Conservation (phyloP, 805 yeast species). For the Wickerhamomyces hampshirensis region DNA sequence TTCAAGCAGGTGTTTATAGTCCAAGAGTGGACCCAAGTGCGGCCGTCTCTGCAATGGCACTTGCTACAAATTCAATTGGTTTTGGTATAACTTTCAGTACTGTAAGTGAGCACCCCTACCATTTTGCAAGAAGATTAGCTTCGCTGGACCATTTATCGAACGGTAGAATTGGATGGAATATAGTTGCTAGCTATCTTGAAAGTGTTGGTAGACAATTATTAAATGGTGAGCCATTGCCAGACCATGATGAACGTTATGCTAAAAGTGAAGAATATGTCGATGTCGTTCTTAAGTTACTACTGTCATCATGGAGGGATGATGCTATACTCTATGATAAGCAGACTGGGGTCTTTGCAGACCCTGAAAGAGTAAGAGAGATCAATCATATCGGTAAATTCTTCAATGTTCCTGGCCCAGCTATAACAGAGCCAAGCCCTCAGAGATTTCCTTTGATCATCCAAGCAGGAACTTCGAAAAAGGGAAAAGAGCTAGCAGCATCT, state of each 20-base stretch:
- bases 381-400: slow-evolving; percentile 33
- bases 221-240: slow-evolving; percentile 30
- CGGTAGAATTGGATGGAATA: slow-evolving; percentile 40
- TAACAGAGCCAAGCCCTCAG: slow-evolving; percentile 38
- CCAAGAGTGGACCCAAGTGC: slow-evolving; percentile 36
- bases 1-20: slow-evolving; percentile 24
- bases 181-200: slow-evolving; percentile 36
- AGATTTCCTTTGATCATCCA: slow-evolving; percentile 38
- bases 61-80: slow-evolving; percentile 30
- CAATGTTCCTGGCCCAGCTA: slow-evolving; percentile 16
- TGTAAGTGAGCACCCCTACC: slow-evolving; percentile 35
- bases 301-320: slow-evolving; percentile 37
- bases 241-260: slow-evolving; percentile 35
- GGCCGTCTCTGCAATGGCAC: slow-evolving; percentile 34
- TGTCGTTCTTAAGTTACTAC: slow-evolving; percentile 31
- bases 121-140: slow-evolving; percentile 34
- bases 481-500: slow-evolving; percentile 36
- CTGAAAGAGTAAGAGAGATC: slow-evolving; percentile 31
- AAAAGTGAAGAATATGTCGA: slow-evolving; percentile 35
- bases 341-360: slow-evolving; percentile 28
- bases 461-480: slow-evolving; percentile 38
- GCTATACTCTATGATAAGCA: slow-evolving; percentile 18
- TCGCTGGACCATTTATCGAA: slow-evolving; percentile 36
- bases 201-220: slow-evolving; percentile 32
- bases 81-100: slow-evolving; percentile 37